Percentiles rank a stretch among this genome's conserved stretches.
Evolutionary conservation across 108 stramenopile species (phyloP).

Genomic region (Schizochytrium sp.): DNA sequence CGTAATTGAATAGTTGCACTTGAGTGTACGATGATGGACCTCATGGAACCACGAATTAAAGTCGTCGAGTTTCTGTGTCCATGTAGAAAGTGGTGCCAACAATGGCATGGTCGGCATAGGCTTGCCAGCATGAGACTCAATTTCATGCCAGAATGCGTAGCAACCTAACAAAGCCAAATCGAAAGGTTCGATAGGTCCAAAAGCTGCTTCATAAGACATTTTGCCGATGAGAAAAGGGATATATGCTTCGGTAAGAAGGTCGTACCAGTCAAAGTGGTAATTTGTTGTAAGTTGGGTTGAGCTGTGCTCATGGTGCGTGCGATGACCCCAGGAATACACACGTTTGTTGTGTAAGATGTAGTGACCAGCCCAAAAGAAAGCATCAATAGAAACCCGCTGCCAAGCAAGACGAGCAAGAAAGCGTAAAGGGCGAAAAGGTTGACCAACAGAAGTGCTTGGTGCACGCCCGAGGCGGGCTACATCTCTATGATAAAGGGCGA

Average conservation of each 20-base stretch:
- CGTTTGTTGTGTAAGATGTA: slow-evolving; percentile 3
- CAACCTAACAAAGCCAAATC: neutral
- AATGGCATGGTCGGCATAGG: slow-evolving; percentile 51
- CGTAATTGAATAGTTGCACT: slow-evolving; percentile 29
- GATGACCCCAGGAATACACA: slow-evolving; percentile 5
- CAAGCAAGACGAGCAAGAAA: slow-evolving; percentile 18
- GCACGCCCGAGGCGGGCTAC: neutral
- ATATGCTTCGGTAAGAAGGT: slow-evolving; percentile 21
- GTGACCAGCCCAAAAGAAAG: slow-evolving; percentile 42
- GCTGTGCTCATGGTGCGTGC: slow-evolving; percentile 41
- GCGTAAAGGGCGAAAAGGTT: slow-evolving; percentile 36
- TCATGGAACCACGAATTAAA: slow-evolving; percentile 42
- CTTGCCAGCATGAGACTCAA: slow-evolving; percentile 56
- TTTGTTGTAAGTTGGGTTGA: slow-evolving; percentile 40
- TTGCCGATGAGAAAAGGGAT: slow-evolving; percentile 5
- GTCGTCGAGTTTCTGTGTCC: slow-evolving; percentile 26
- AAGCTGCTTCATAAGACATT: neutral
- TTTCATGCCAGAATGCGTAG: slow-evolving; percentile 33
- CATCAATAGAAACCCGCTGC: neutral
- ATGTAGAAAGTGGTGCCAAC: slow-evolving; percentile 18
- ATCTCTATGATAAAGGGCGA: neutral
- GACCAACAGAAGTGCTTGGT: too few species aligned
- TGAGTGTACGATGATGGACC: slow-evolving; percentile 44
- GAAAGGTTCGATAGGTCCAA: slow-evolving; percentile 42
- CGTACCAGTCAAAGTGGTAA: slow-evolving; percentile 57